These are phyloP conservation scores for Climacium dendroides DNA, from an alignment of 225 moss, liverwort and hornwort species.

Conservation along the genomic window DNA sequence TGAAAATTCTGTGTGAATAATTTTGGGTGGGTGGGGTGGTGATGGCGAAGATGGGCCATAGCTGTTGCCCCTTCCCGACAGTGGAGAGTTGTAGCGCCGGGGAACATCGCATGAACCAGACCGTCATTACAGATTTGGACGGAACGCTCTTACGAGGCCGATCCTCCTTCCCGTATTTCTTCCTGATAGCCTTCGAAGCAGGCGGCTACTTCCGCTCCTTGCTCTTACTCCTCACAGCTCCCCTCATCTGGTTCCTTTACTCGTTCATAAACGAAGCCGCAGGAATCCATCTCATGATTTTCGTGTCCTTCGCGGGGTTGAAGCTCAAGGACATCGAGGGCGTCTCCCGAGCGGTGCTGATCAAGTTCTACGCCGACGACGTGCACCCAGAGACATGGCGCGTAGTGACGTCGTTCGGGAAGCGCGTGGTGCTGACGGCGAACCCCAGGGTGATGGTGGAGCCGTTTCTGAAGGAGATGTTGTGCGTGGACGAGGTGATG, in stretches of 20 bases:
- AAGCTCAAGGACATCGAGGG: slow-evolving; percentile 61
- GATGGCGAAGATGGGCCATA: neutral
- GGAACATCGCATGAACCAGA: slow-evolving; percentile 28
- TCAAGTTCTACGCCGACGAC: slow-evolving; percentile 80
- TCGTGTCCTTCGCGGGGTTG: slow-evolving; percentile 48
- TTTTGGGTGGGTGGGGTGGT: neutral
- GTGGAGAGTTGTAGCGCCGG: slow-evolving; percentile 36
- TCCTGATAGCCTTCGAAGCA: slow-evolving; percentile 76
- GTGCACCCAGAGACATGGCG: slow-evolving; percentile 59
- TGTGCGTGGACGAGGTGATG: slow-evolving; percentile 75
- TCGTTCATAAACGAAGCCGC: slow-evolving; percentile 44
- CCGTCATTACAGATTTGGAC: slow-evolving; percentile 67
- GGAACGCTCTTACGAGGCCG: slow-evolving; percentile 56
- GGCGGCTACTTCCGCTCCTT: slow-evolving; percentile 47
- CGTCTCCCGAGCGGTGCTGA: slow-evolving; percentile 64
- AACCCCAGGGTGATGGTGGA: slow-evolving; percentile 91
- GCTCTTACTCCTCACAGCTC: slow-evolving; percentile 42
- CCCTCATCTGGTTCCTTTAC: slow-evolving; percentile 52
- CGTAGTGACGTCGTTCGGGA: slow-evolving; percentile 59
- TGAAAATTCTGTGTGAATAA: neutral
- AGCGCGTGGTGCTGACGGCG: slow-evolving; percentile 57
- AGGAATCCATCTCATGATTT: slow-evolving; percentile 70
- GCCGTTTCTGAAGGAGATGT: slow-evolving; percentile 59
- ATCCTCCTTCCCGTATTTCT: slow-evolving; percentile 79
- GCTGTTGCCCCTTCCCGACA: neutral